Base-by-base conservation (phyloP, 306 rosid genomes). In the Neltuma alba region DNA sequence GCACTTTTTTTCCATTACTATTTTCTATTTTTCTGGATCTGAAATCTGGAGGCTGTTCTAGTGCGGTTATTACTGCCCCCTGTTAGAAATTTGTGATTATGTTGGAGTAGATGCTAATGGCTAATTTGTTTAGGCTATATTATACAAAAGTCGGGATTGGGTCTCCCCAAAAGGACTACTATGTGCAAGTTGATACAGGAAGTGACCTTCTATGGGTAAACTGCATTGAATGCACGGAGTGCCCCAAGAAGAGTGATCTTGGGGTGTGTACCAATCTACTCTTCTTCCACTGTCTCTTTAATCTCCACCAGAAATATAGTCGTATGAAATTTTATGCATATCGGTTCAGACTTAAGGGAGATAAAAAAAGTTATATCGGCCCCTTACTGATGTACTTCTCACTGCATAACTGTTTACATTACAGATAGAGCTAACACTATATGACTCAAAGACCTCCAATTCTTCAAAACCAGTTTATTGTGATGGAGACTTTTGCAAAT, bases 171-270 rank as follows among this genome's bases (percentile, higher is more conserved):
- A 85, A 81, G 78, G 89, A 93, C 78, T 96, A 65, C 87, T 83
- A 72, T 78, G 97, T 96, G 72, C 99, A 96, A 82, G 98, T 96
- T 78, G 99, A 96, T 67, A 93, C 99, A 14, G 99, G 99, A 75
- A 96, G 99, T 86, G 99, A 93, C 83, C 45, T 84, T 74, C 84
- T 96, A 25, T 96, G 99, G 99, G 92, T 96, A 67, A 93, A 89
- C 79, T 90, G 96, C 78, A 70, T 40, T 9, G 98, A 86, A 77
- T 96, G 99, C 88, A 23, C 14, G 14, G 21, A 78, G 25, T 96
- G 99, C 82, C 98, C 98, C 13, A 84, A n/a, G 71, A 79, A 86
- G 74, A 91, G 94, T 74, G 79, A 82, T 72, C 80, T 91, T 82
- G 96, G 97, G 36, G 99, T 96, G 88, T 28, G 97, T 85, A 34